These are phyloP conservation scores for Aspergillus pseudotamarii DNA, from an alignment of 2,329 filamentous ascomycete genomes.

Conservation along the genomic window DNA sequence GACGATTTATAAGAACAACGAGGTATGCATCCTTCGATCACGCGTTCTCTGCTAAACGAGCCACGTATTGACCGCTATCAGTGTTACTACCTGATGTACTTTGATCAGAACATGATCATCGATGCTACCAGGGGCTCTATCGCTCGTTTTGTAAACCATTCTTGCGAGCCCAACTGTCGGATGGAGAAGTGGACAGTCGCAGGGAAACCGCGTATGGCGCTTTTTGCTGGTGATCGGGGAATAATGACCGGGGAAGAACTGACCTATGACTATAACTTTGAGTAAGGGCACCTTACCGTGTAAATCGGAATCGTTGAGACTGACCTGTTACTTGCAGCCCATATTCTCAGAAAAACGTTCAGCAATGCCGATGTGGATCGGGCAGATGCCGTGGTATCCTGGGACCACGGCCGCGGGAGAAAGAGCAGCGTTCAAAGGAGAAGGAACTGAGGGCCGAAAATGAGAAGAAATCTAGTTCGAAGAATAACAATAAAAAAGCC, in stretches of 20 bases:
- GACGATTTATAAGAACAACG: slow-evolving; percentile 88
- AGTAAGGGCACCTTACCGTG: slow-evolving; percentile 47
- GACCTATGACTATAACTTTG: slow-evolving; percentile 87
- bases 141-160: slow-evolving; percentile 97
- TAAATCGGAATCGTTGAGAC: neutral
- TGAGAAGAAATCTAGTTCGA: slow-evolving; percentile 28
- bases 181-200: slow-evolving; percentile 99
- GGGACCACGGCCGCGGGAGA: slow-evolving; percentile 58
- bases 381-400: slow-evolving; percentile 64
- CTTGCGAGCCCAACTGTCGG: slow-evolving; percentile 90
- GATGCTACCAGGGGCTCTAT: slow-evolving; percentile 95
- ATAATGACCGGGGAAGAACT: slow-evolving; percentile 95
- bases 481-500: slow-evolving; percentile 20
- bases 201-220: slow-evolving; percentile 91
- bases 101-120: slow-evolving; percentile 98
- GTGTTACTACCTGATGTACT: slow-evolving; percentile 99
- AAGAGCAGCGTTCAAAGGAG: slow-evolving; percentile 38
- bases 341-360: slow-evolving; percentile 64
- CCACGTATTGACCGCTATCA: slow-evolving; percentile 42
- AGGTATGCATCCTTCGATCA: slow-evolving; percentile 58
- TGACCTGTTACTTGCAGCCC: slow-evolving; percentile 39
- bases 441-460: slow-evolving; percentile 28
- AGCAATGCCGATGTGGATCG: slow-evolving; percentile 65
- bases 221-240: slow-evolving; percentile 86
- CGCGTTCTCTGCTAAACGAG: neutral